Base-by-base conservation (phyloP, 805 yeast species). In the Metschnikowia kunwiensis region DNA sequence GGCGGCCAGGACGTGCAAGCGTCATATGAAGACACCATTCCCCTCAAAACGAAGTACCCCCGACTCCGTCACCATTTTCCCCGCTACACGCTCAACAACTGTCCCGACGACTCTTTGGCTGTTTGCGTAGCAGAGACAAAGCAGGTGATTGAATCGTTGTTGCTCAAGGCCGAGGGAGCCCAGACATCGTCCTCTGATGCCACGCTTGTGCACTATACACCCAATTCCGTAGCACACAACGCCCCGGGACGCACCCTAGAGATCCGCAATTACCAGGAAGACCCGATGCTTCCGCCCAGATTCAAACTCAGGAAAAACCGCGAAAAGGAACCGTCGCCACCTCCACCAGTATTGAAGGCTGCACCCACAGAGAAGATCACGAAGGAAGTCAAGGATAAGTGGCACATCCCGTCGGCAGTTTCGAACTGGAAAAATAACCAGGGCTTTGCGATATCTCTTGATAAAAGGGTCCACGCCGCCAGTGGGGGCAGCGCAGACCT, bases 401-500 rank as follows among this genome's bases (percentile, higher is more conserved):
- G 97, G 96, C 72, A 74, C 31, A 87, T 93, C 20, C 97, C 97
- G 0, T 80, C 95, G 0, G 86, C 94, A 1, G 76, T 91, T 0
- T 91, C 97, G 1, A 87, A 86, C 57, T 93, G 97, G 97, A 89
- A 88, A 58, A 93, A 93, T 58, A 86, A 89, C 12, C 83, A 85
- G 49, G 97, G 97, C 1, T 86, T 79, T 54, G 79, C 95, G 1
- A 80, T 89, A 29, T 78, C 83, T 1, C 59, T 89, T 26, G 95
- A 88, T 36, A 85, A 83, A 51, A 68, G 97, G 41, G 65, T 86
- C 37, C 41, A 52, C 16, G 81, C 82, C 1, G 71, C 78, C 2
- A 72, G 74, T 10, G 55, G 56, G n/a, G 57, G 58, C 7, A 33
- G 46, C 9, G 21, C 19, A 7, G 61, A 69, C 2, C 60, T 57